These are phyloP conservation scores for Linnemannia hyalina DNA, from an alignment of 192 early-diverging fungal species.

Conservation along the genomic window DNA sequence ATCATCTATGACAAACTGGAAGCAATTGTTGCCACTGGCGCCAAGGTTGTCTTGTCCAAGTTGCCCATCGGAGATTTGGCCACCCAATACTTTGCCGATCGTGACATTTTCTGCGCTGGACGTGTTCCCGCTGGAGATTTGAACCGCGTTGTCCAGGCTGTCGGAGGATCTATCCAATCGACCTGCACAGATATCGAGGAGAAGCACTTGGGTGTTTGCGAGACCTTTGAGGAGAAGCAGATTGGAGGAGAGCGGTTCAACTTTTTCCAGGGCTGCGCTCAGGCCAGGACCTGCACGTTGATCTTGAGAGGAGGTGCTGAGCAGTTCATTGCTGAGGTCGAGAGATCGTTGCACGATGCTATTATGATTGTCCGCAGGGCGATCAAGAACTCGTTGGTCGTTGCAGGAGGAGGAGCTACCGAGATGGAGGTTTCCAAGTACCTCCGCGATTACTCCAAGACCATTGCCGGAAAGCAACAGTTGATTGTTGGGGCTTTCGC, in stretches of 20 bases:
- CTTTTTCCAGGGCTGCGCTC: slow-evolving; percentile 93
- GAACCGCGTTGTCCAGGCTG: slow-evolving; percentile 93
- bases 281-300: slow-evolving; percentile 96
- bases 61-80: slow-evolving; percentile 99
- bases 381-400: slow-evolving; percentile 95
- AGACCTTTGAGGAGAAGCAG: slow-evolving; percentile 94
- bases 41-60: slow-evolving; percentile 97
- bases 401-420: slow-evolving; percentile 97
- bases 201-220: slow-evolving; percentile 91
- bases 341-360: slow-evolving; percentile 97
- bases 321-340: slow-evolving; percentile 99
- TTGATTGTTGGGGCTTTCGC: slow-evolving; percentile 95
- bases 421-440: slow-evolving; percentile 99
- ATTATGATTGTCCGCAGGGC: slow-evolving; percentile 99
- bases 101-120: slow-evolving; percentile 99
- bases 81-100: slow-evolving; percentile 99
- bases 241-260: slow-evolving; percentile 98
- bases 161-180: slow-evolving; percentile 93
- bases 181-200: slow-evolving; percentile 87
- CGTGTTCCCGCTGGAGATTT: slow-evolving; percentile 95
- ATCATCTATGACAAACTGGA: slow-evolving; percentile 99
- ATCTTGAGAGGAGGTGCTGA: slow-evolving; percentile 97
- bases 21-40: slow-evolving; percentile 93
- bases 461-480: slow-evolving; percentile 99
- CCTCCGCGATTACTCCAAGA: slow-evolving; percentile 90